These are phyloP conservation scores for Colletotrichum eremochloae DNA, from an alignment of 2,329 filamentous ascomycete species.

Conservation along the genomic window DNA sequence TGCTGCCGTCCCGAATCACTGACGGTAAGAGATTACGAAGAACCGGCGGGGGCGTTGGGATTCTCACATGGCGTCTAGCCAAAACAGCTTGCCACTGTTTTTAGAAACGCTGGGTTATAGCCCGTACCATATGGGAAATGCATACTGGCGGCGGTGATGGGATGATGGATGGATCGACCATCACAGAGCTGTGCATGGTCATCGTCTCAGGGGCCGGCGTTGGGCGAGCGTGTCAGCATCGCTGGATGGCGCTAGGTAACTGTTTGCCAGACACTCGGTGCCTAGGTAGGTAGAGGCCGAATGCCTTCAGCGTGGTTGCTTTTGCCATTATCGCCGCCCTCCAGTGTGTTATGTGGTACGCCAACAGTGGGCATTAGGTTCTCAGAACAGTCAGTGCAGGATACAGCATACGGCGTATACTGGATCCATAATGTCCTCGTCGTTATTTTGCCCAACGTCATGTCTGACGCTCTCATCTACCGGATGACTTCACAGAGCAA, in stretches of 20 bases:
- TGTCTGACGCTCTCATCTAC: neutral
- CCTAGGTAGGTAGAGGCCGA: neutral
- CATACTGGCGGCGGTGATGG: slow-evolving; percentile 1
- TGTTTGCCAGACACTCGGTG: neutral
- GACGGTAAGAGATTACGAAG: neutral
- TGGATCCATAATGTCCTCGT: neutral
- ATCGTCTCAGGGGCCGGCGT: neutral
- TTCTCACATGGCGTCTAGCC: slow-evolving; percentile 24
- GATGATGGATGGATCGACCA: neutral
- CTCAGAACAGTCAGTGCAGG: neutral
- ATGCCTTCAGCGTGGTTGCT: no score
- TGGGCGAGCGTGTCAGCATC: slow-evolving; percentile 5
- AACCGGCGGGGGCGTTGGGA: neutral
- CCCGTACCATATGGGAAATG: neutral
- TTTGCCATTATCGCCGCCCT: no score
- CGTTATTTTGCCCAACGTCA: no score
- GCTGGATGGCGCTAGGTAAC: neutral
- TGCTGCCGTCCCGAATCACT: neutral
- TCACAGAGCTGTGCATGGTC: neutral
- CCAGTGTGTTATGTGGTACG: no score
- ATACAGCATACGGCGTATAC: neutral
- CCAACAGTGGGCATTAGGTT: neutral
- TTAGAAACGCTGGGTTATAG: neutral
- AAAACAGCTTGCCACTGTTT: neutral
- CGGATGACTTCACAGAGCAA: neutral